Conservation (phyloP, 2,329 filamentous ascomycete genomes). For the Neonectria punicea region DNA sequence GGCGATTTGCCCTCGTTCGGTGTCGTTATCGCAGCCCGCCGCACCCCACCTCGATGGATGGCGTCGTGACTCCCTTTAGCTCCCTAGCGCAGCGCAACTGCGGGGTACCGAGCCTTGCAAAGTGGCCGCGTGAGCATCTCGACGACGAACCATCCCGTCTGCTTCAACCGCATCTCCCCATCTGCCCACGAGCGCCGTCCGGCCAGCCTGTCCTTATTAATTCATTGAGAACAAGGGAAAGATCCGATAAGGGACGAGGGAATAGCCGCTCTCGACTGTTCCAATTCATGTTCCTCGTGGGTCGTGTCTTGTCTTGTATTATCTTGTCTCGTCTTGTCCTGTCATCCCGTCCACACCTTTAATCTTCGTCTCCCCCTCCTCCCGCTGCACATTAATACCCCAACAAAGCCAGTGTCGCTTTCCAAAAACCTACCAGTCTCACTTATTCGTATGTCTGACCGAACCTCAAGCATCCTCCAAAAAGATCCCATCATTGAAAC, state of each 20-base stretch:
- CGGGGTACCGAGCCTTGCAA: constrained; percentile 23
- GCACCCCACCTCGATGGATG: constrained; percentile 22
- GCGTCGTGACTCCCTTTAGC: constrained; percentile 23
- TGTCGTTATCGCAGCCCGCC: constrained; percentile 11
- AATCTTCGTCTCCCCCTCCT: neutral
- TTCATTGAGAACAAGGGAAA: neutral
- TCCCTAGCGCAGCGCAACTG: constrained; percentile 25
- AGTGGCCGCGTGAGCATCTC: constrained; percentile 24
- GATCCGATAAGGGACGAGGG: neutral
- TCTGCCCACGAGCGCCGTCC: constrained; percentile 15
- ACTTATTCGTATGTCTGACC: constrained; percentile 4
- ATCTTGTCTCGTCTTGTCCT: no score
- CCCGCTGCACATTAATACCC: neutral
- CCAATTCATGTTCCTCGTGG: neutral
- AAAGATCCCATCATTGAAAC: constrained; percentile 7
- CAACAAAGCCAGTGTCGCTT: neutral
- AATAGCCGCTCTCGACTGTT: neutral
- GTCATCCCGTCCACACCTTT: neutral
- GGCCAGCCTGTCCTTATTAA: neutral
- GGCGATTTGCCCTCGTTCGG: neutral
- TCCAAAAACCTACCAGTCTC: neutral
- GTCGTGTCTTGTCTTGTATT: neutral
- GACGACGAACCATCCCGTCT: constrained; percentile 24
- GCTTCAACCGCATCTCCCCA: constrained; percentile 12
- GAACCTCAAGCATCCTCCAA: neutral